These are phyloP conservation scores for Astragalus membranaceus DNA, from an alignment of 306 rosid species.

Conservation along the genomic window DNA sequence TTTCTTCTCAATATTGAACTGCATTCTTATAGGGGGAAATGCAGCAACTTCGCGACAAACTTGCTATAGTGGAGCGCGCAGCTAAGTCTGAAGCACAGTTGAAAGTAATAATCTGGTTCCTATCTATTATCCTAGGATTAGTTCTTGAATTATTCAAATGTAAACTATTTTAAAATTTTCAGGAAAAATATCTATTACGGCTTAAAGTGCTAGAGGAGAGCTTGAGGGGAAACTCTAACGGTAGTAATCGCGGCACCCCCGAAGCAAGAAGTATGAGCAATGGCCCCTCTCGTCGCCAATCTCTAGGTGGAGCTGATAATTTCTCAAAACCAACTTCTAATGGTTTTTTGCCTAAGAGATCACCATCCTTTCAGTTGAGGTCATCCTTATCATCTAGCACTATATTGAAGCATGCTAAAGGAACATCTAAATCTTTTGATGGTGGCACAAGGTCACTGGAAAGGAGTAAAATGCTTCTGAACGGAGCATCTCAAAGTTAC, in stretches of 20 bases:
- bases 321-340: slow-evolving; percentile 68
- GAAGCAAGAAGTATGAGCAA: slow-evolving; percentile 80
- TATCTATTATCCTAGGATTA: slow-evolving; percentile 21
- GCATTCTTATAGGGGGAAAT: slow-evolving; percentile 72
- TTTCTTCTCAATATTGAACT: slow-evolving; percentile 18
- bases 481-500: slow-evolving; percentile 60
- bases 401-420: slow-evolving; percentile 87
- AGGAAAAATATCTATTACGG: slow-evolving; percentile 87
- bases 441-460: slow-evolving; percentile 95
- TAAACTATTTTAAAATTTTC: slow-evolving; percentile 20
- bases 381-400: slow-evolving; percentile 72
- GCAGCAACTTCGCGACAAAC: slow-evolving; percentile 98
- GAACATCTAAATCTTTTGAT: slow-evolving; percentile 97
- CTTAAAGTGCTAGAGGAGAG: slow-evolving; percentile 92
- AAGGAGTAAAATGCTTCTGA: slow-evolving; percentile 68
- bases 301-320: slow-evolving; percentile 94
- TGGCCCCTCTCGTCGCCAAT: slow-evolving; percentile 95
- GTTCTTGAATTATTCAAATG: slow-evolving; percentile 27
- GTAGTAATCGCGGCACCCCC: slow-evolving; percentile 56
- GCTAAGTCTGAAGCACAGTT: slow-evolving; percentile 91
- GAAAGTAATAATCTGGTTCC: slow-evolving; percentile 67
- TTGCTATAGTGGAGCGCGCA: slow-evolving; percentile 73
- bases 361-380: slow-evolving; percentile 62
- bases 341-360: slow-evolving; percentile 77
- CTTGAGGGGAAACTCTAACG: slow-evolving; percentile 67